Base-by-base conservation (phyloP, 257 asterid species). In the Solanum infundibuliforme region DNA sequence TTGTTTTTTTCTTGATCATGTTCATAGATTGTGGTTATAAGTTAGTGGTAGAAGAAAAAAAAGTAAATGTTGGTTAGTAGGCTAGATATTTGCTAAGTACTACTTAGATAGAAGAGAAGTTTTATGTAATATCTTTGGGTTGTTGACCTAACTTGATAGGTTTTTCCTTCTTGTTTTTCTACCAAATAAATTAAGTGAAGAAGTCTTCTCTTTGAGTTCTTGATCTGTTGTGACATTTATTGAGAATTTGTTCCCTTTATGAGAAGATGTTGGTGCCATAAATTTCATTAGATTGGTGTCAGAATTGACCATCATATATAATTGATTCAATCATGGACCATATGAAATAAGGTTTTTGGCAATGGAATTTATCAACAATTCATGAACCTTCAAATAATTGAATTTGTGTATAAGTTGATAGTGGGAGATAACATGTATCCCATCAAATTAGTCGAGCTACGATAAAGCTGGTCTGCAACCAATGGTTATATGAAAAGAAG, bases 1-100 rank as follows among this genome's bases (percentile, higher is more conserved):
- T 8, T 3, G 8, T 6, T 18, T n/a, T 27, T 48, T 81, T 84
- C 55, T 65, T 84, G 72, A 74, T 88, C 87, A 72, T 91, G 93
- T 94, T 92, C 84, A 92, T 89, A 90, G 86, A 72, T 52, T 88
- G 89, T 89, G 92, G 87, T 88, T 86, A 87, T 88, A 18, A 83
- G 83, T 27, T 73, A 74, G 83, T 68, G 89, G 48, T 87, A 87
- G 69, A 69, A 55, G 71, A 75, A 39, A 85, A 39, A 72, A 25
- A 36, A 32, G 69, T 86, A 41, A 83, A 41, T 75, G 34, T 32
- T 86, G 75, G 73, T 46, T 27, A 36, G 41, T 83, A 81, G 39
- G 12, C 41, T 81, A 58, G 13, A 11, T 34, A 69, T 69, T 31
- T 31, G 43, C 39, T 3, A 12, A 68, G 74, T 68, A 23, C 83